These are phyloP conservation scores for Mycena epipterygia DNA, from an alignment of 768 basidiomycete species.

Conservation along the genomic window DNA sequence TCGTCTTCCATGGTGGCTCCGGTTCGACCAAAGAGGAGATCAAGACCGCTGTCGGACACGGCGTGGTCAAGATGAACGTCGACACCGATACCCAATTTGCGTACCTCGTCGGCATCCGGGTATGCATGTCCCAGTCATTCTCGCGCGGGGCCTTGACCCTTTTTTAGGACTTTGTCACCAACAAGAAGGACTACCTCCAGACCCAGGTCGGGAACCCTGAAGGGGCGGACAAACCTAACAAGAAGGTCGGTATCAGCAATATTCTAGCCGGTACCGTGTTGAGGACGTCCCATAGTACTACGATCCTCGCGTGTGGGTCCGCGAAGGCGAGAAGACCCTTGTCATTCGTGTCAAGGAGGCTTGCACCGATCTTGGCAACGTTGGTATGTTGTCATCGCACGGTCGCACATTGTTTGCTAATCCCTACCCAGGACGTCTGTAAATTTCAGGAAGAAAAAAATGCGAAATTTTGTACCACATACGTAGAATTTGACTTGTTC, in stretches of 20 bases:
- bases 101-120: conserved; percentile 88
- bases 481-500: conserved; percentile 22
- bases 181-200: conserved; percentile 90
- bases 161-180: conserved; percentile 82
- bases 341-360: conserved; percentile 90
- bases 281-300: conserved; percentile 68
- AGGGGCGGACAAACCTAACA: conserved; percentile 97
- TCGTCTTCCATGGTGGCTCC: conserved; percentile 99
- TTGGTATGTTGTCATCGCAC: conserved; percentile 46
- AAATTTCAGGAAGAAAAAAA: conserved; percentile 6
- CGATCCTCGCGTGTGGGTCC: conserved; percentile 98
- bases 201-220: conserved; percentile 98
- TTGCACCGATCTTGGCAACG: conserved; percentile 89
- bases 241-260: conserved; percentile 74
- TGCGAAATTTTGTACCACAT: conserved; percentile 11
- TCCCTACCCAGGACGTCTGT: conserved; percentile 9
- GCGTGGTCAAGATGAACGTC: conserved; percentile 99
- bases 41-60: conserved; percentile 88
- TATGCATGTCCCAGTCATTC: conserved; percentile 46
- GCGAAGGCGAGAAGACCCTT: conserved; percentile 98
- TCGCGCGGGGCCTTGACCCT: background rate
- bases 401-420: background rate
- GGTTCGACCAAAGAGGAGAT: conserved; percentile 98
- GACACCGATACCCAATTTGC: conserved; percentile 96
- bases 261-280: background rate